Evolutionary conservation across 495 filamentous ascomycete species (phyloP).

Genomic region (Tuber brumale): DNA sequence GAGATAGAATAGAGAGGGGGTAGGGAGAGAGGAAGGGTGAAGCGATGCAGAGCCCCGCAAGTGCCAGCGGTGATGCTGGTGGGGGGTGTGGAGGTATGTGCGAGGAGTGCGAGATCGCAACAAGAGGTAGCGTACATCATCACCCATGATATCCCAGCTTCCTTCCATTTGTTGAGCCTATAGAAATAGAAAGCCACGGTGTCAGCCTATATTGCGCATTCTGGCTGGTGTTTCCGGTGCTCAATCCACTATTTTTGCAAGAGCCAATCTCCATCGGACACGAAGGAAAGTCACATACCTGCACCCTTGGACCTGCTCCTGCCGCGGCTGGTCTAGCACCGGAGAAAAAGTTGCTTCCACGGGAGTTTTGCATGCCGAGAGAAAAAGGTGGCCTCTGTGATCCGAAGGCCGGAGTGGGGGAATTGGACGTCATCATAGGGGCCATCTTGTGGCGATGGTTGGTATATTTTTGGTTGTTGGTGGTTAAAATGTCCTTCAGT

Average conservation of each 20-base stretch:
- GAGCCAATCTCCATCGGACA: conserved; percentile 33
- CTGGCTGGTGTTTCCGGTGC: conserved; percentile 23
- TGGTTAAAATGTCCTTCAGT: not conserved
- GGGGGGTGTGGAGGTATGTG: conserved; percentile 11
- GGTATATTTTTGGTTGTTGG: conserved; percentile 3
- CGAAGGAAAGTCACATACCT: conserved; percentile 34
- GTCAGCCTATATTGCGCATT: conserved; percentile 32
- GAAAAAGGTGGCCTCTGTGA: conserved; percentile 32
- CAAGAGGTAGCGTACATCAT: conserved; percentile 33
- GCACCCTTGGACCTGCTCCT: conserved; percentile 16
- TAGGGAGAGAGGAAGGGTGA: conserved; percentile 12
- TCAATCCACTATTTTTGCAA: conserved; percentile 12
- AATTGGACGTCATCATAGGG: conserved; percentile 24
- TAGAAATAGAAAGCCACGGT: conserved; percentile 16
- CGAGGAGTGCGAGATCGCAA: conserved; percentile 17
- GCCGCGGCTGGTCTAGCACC: conserved; percentile 19
- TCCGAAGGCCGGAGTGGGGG: conserved; percentile 12
- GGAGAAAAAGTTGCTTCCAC: conserved; percentile 27
- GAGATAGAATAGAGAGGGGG: conserved; percentile 23
- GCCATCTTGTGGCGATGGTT: conserved; percentile 29
- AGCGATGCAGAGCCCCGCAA: conserved; percentile 24
- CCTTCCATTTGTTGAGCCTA: conserved; percentile 38
- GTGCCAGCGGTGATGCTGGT: conserved; percentile 23
- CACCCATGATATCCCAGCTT: conserved; percentile 39
- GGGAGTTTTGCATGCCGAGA: conserved; percentile 34